Base-by-base conservation (phyloP, 2,329 filamentous ascomycete species). In the Xylariaceae sp. region DNA sequence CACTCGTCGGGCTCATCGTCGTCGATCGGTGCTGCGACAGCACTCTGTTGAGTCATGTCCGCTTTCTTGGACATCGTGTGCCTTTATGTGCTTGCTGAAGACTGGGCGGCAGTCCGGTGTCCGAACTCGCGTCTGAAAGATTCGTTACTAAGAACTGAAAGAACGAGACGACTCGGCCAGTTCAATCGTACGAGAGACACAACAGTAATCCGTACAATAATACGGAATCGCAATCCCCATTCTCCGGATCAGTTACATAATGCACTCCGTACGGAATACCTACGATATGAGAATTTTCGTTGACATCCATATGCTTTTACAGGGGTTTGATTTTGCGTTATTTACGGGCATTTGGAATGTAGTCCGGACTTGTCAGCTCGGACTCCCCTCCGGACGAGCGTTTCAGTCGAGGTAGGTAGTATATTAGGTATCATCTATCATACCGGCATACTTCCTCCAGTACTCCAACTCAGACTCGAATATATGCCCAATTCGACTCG, bases 1-100 rank as follows among this genome's bases (percentile, higher is more conserved):
- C 93, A 97, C 61, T 96, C 93, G 80, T 97, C 94, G 3, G 90
- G 90, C 75, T 97, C 93, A 75, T 97, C 92, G 59, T 93, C 89
- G 44, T 86, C 84, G 50, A 83, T 51, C 49, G 23, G 57, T 55
- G 59, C 79, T 34, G 78, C 71, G 54, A 75, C 71, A 15, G 73
- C 66, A 35, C 73, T 71, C 63, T 71, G 79, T 45, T 74, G 69
- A 54, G 72, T 69, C 51, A 73, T 68, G 47, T 76, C 81, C 61
- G 82, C 80, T 60, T 82, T 77, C 63, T 85, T 84, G 10, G 86
- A 82, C 84, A 86, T 86, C 1, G n/a, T 51, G 50, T 58, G 34
- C 47, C 15, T 23, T n/a, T 2, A 45, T 45, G 13, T 13, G 13
- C 13, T 45, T 45, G n/a, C 41, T 15, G 5, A 45, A 45, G 41